phyloP scores from a whole-genome alignment of 441 rosid genomes.

The Viola pubescens region DNA sequence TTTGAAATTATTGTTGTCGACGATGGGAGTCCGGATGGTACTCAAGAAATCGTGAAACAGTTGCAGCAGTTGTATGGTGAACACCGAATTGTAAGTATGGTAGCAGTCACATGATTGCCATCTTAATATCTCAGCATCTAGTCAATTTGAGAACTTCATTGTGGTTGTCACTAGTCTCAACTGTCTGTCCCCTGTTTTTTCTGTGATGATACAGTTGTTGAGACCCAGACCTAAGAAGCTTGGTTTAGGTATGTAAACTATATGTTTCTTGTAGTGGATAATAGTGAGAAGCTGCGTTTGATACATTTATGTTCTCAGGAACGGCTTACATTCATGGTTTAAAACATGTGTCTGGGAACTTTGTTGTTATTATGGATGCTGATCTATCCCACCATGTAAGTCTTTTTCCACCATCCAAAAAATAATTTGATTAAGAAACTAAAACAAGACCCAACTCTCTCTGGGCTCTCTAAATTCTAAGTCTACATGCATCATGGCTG shows the following conservation, averaged over 20 bases:
- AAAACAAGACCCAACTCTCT: neutral
- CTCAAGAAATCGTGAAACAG: slow-evolving; percentile 79
- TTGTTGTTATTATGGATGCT: slow-evolving; percentile 96
- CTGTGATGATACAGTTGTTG: slow-evolving; percentile 47
- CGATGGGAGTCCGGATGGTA: slow-evolving; percentile 98
- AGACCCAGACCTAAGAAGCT: slow-evolving; percentile 90
- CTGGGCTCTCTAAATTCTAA: neutral
- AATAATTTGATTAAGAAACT: neutral
- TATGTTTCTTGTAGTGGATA: neutral
- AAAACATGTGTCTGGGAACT: slow-evolving; percentile 87
- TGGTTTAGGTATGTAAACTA: slow-evolving; percentile 63
- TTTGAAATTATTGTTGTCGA: slow-evolving; percentile 90
- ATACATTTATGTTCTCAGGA: slow-evolving; percentile 39
- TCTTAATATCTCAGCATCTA: neutral
- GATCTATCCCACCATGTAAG: slow-evolving; percentile 98
- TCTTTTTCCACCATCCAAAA: neutral
- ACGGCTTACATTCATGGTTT: slow-evolving; percentile 90
- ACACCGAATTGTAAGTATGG: slow-evolving; percentile 57
- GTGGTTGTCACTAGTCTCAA: neutral
- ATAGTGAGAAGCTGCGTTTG: slow-evolving; percentile 1
- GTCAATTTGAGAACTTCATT: neutral
- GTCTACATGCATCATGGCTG: neutral
- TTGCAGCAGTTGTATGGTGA: slow-evolving; percentile 82
- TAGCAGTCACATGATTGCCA: neutral
- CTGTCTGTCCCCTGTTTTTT: slow-evolving; percentile 7